Evolutionary conservation across 208 protist genomes (phyloP).

Genomic region (Trypanosoma scelopori): DNA sequence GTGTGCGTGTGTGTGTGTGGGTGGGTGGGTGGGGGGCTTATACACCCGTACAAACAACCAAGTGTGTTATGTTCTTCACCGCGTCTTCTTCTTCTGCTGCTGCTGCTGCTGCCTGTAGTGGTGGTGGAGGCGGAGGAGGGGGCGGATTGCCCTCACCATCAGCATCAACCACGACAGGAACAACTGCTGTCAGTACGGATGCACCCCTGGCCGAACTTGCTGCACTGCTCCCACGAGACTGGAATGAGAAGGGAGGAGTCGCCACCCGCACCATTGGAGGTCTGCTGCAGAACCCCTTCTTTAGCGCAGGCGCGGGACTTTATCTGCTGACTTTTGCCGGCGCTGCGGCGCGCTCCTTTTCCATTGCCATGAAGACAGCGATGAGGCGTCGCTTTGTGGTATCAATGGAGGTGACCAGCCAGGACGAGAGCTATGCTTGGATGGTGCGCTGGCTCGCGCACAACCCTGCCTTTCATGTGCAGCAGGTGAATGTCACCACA

Average conservation of each 20-base stretch:
- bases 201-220: conserved; percentile 47
- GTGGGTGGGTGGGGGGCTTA: not conserved
- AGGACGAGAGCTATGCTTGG: conserved; percentile 78
- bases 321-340: conserved; percentile 82
- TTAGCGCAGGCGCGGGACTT: conserved; percentile 84
- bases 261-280: conserved; percentile 38
- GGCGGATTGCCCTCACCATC: too few species aligned
- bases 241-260: conserved; percentile 47
- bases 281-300: conserved; percentile 82
- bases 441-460: conserved; percentile 84
- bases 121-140: too few species aligned
- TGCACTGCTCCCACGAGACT: conserved; percentile 53
- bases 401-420: conserved; percentile 83
- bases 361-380: conserved; percentile 35
- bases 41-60: too few species aligned
- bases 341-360: conserved; percentile 45
- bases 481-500: conserved; percentile 82
- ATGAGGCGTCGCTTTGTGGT: conserved; percentile 70
- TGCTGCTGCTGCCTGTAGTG: not conserved
- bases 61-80: too few species aligned
- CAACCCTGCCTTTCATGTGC: conserved; percentile 61
- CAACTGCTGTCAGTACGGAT: not conserved
- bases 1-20: too few species aligned
- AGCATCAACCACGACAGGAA: conserved; percentile 4
- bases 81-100: not conserved